Percentiles rank a stretch among this genome's conserved stretches.
Evolutionary conservation across 176 grass and related monocot species (phyloP).

Genomic region (barley (Hordeum vulgare)): DNA sequence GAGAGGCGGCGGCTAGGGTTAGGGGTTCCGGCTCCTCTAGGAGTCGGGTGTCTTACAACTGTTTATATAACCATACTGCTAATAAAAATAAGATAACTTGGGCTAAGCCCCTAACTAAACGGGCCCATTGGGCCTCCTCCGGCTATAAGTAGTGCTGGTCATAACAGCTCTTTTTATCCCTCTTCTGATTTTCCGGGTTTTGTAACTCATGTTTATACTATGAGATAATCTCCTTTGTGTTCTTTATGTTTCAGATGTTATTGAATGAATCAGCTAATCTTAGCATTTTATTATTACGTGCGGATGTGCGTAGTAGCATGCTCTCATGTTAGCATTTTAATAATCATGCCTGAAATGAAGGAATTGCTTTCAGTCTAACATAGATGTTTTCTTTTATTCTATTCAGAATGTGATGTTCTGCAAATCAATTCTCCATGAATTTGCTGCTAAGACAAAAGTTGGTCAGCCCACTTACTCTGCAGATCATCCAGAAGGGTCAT

Average conservation of each 20-base stretch:
- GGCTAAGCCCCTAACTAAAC: too few species aligned
- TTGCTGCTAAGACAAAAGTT: conserved; percentile 32
- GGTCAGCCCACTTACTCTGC: conserved; percentile 33
- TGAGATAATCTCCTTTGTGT: neutral
- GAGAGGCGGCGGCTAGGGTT: too few species aligned
- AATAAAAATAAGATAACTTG: too few species aligned
- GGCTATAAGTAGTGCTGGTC: too few species aligned
- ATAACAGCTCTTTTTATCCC: neutral
- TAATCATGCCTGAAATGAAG: neutral
- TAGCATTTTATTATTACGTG: neutral
- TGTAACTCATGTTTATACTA: neutral
- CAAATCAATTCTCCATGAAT: conserved; percentile 80
- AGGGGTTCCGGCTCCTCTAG: too few species aligned
- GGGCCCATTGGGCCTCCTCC: too few species aligned
- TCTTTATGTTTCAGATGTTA: neutral
- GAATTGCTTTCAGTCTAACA: conserved; percentile 3
- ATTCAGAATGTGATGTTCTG: conserved; percentile 26
- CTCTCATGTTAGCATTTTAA: conserved; percentile 13
- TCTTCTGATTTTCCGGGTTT: neutral
- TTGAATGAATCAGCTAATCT: neutral
- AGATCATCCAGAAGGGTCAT: neutral
- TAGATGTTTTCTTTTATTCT: neutral
- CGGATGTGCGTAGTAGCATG: neutral
- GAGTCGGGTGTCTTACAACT: too few species aligned
- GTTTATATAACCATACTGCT: too few species aligned